These are phyloP conservation scores for Tuber aestivum DNA, from an alignment of 495 filamentous ascomycete genomes.

Conservation along the genomic window DNA sequence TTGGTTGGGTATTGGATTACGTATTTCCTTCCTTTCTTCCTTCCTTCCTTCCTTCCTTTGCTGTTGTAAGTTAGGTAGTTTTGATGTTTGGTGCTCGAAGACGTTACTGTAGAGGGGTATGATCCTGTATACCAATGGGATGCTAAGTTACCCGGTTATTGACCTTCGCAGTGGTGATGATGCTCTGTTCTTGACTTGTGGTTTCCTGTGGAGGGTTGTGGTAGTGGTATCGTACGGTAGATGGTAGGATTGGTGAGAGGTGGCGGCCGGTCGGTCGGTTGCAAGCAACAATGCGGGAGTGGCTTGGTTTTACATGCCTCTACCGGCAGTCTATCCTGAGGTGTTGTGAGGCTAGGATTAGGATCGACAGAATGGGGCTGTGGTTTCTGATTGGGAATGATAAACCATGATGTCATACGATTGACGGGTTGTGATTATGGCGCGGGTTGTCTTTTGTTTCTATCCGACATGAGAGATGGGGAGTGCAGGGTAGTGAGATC, in stretches of 20 bases:
- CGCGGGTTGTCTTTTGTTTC: background rate
- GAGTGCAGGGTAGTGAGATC: background rate
- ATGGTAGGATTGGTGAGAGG: background rate
- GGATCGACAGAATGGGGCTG: background rate
- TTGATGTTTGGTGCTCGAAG: no score
- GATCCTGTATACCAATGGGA: background rate
- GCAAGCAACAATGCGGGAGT: background rate
- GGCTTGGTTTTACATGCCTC: background rate
- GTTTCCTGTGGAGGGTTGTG: no score
- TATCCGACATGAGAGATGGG: background rate
- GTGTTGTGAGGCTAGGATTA: background rate
- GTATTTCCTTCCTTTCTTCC: background rate
- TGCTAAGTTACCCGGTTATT: background rate
- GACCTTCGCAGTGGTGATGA: background rate
- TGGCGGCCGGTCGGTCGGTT: background rate
- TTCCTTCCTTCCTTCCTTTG: background rate
- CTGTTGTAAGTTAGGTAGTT: no score
- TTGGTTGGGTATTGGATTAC: background rate
- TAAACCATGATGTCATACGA: background rate
- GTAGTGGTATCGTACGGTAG: background rate
- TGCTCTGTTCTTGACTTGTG: no score
- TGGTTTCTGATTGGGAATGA: background rate
- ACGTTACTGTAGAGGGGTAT: no score
- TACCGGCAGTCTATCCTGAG: background rate
- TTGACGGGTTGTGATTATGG: background rate